Percentiles rank a stretch among this genome's conserved stretches.
Evolutionary conservation across 257 asterid species (phyloP).

Genomic region (Plantago ovata): DNA sequence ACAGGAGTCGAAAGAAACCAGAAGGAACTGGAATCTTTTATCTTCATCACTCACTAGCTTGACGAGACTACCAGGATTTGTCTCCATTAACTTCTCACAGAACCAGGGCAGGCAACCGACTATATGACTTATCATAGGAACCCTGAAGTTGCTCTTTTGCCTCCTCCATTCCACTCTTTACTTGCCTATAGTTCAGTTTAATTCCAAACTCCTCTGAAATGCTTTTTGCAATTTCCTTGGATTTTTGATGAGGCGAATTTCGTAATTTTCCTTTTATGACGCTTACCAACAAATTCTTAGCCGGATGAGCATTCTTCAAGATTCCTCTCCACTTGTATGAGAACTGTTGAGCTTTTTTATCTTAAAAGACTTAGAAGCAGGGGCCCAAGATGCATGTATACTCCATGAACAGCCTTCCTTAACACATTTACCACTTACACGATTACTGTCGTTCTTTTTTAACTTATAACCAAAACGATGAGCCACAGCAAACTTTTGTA

Average conservation of each 20-base stretch:
- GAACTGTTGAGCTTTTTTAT: slow-evolving; percentile 60
- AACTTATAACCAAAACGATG: slow-evolving; percentile 70
- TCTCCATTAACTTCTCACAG: slow-evolving; percentile 55
- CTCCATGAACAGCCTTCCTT: slow-evolving; percentile 85
- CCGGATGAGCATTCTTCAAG: slow-evolving; percentile 81
- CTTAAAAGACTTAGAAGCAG: slow-evolving; percentile 54
- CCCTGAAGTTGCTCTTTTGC: slow-evolving; percentile 86
- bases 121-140: slow-evolving; percentile 68
- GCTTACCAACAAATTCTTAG: slow-evolving; percentile 74
- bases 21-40: slow-evolving; percentile 54
- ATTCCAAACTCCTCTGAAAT: slow-evolving; percentile 78
- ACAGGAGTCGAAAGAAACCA: slow-evolving; percentile 55
- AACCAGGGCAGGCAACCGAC: slow-evolving; percentile 69
- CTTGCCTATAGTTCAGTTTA: slow-evolving; percentile 60
- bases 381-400: slow-evolving; percentile 83
- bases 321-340: slow-evolving; percentile 75
- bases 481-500: slow-evolving; percentile 82
- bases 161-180: slow-evolving; percentile 74
- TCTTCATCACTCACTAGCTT: slow-evolving; percentile 51
- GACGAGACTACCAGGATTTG: slow-evolving; percentile 69
- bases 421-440: slow-evolving; percentile 77
- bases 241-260: slow-evolving; percentile 76
- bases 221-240: slow-evolving; percentile 72
- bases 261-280: slow-evolving; percentile 70
- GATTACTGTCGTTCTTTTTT: slow-evolving; percentile 66